These are phyloP conservation scores for Acrocalymma vagum DNA, from an alignment of 2,329 filamentous ascomycete genomes.

Conservation along the genomic window DNA sequence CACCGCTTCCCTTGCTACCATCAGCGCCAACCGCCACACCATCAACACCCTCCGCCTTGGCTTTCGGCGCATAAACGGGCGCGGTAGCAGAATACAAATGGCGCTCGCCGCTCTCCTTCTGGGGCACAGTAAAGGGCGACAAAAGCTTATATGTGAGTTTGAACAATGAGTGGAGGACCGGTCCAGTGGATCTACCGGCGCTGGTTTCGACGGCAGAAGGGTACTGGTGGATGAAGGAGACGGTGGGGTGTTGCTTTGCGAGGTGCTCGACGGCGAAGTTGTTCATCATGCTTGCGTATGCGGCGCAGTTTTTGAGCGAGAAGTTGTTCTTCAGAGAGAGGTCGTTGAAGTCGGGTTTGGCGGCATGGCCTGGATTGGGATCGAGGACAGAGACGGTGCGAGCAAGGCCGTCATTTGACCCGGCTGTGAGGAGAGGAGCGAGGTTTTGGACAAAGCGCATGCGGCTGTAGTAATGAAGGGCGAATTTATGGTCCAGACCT, in stretches of 20 bases:
- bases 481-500: constrained; percentile 44
- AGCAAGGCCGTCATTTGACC: constrained; percentile 26
- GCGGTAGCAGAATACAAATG: constrained; percentile 42
- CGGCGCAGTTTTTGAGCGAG: constrained; percentile 30
- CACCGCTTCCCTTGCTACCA: constrained; percentile 32
- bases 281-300: constrained; percentile 35
- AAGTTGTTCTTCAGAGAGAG: constrained; percentile 36
- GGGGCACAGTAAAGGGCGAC: constrained; percentile 26
- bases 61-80: constrained; percentile 28
- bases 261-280: constrained; percentile 37
- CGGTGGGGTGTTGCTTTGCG: constrained; percentile 24
- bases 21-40: constrained; percentile 28
- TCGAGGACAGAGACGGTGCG: constrained; percentile 42
- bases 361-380: constrained; percentile 23
- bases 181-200: constrained; percentile 11
- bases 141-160: constrained; percentile 21
- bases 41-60: constrained; percentile 9
- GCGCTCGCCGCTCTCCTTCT: constrained; percentile 42
- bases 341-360: constrained; percentile 29
- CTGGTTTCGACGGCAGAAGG: constrained; percentile 35
- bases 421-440: constrained; percentile 41
- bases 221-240: constrained; percentile 38
- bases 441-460: constrained; percentile 50
- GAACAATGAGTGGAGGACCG: constrained; percentile 10
- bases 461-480: constrained; percentile 47